These are phyloP conservation scores for Extremus antarcticus DNA, from an alignment of 495 filamentous ascomycete genomes.

Conservation along the genomic window DNA sequence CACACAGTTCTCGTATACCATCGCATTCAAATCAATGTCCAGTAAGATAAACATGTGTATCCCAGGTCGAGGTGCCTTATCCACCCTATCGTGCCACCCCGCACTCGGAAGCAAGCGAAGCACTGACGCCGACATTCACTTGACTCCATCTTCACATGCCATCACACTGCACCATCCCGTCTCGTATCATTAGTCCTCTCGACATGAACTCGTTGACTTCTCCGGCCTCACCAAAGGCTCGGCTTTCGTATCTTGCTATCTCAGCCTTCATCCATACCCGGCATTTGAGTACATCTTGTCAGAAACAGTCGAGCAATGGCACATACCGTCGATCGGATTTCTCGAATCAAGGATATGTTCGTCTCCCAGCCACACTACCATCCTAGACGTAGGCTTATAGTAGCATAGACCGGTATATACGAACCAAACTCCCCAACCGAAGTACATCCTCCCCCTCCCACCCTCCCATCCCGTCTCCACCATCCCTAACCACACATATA, in stretches of 20 bases:
- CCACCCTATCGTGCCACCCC: not conserved
- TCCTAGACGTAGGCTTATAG: no score
- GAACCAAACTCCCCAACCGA: not conserved
- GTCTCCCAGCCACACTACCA: not conserved
- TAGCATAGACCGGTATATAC: constrained; percentile 63
- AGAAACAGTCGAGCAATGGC: constrained; percentile 31
- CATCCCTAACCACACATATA: not conserved
- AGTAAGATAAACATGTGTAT: no score
- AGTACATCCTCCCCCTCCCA: not conserved
- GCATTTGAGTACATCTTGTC: constrained; percentile 9
- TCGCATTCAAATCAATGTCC: no score
- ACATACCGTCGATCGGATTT: constrained; percentile 56
- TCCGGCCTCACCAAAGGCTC: constrained; percentile 23
- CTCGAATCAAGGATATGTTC: constrained; percentile 35
- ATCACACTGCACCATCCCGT: no score
- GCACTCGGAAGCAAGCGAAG: not conserved
- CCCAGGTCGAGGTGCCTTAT: not conserved
- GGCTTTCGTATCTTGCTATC: constrained; percentile 33
- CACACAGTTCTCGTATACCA: no score
- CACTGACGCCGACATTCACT: not conserved
- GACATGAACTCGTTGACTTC: not conserved
- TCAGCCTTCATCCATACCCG: constrained; percentile 23
- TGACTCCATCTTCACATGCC: not conserved
- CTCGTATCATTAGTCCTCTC: no score
- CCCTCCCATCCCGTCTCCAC: not conserved